phyloP scores from a whole-genome alignment of 768 basidiomycete species.

The Sarcomyxa edulis region DNA sequence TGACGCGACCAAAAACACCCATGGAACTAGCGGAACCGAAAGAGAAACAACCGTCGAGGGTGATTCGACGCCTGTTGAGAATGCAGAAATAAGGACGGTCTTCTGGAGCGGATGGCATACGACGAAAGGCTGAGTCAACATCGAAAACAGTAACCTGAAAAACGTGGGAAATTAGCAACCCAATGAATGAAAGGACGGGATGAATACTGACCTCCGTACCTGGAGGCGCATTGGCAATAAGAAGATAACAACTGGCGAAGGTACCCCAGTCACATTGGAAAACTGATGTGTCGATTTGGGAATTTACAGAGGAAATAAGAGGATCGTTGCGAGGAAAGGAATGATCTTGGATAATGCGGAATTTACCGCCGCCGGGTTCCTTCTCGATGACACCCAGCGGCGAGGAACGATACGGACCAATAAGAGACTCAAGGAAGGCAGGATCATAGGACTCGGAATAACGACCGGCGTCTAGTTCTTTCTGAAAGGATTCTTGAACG shows the following conservation, averaged over 20 bases:
- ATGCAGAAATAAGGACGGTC: slow-evolving; percentile 2
- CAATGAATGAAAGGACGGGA: no score
- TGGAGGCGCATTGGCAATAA: slow-evolving; percentile 14
- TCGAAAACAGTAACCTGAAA: slow-evolving; percentile 6
- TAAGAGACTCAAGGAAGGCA: slow-evolving; percentile 7
- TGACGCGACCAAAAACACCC: slow-evolving; percentile 13
- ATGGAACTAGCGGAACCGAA: slow-evolving; percentile 11
- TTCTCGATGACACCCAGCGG: slow-evolving; percentile 12
- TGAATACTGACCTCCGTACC: slow-evolving; percentile 19
- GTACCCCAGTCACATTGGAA: slow-evolving; percentile 1
- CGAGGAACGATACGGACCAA: slow-evolving; percentile 11
- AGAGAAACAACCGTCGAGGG: slow-evolving; percentile 14
- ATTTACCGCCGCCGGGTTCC: slow-evolving; percentile 12
- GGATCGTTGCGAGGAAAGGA: slow-evolving; percentile 7
- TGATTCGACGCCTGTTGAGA: slow-evolving; percentile 7
- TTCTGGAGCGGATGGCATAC: slow-evolving; percentile 1
- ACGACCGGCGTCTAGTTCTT: slow-evolving; percentile 8
- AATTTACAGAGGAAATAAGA: slow-evolving; percentile 11
- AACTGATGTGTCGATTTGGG: not conserved
- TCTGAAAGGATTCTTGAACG: slow-evolving; percentile 7
- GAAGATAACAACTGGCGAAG: not conserved
- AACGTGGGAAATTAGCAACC: no score
- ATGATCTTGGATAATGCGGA: slow-evolving; percentile 12
- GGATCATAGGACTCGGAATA: slow-evolving; percentile 13
- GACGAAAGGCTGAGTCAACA: not conserved